phyloP scores from a whole-genome alignment of 495 filamentous ascomycete species.

The Thozetella sp. region DNA sequence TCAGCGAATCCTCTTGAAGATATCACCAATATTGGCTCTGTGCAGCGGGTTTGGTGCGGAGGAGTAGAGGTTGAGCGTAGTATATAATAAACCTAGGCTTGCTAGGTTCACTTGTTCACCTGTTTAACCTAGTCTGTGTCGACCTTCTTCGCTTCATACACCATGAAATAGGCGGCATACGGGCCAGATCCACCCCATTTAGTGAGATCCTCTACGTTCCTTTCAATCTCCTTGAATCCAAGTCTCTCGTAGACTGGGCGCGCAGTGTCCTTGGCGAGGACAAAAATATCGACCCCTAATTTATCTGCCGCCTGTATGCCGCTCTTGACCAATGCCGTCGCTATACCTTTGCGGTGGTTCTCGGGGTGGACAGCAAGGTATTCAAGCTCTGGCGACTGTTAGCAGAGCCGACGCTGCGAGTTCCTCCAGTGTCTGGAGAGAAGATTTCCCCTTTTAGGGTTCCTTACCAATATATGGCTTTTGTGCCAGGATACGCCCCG shows the following conservation, averaged over 20 bases:
- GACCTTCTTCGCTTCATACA: background rate
- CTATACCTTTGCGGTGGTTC: conserved; percentile 23
- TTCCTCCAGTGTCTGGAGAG: background rate
- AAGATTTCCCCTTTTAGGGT: background rate
- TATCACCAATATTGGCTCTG: too few relatives aligned
- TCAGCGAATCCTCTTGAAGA: too few relatives aligned
- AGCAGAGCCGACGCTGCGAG: conserved; percentile 9
- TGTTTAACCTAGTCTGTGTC: too few relatives aligned
- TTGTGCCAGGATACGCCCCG: background rate
- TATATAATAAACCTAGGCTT: too few relatives aligned
- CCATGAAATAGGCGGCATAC: conserved; percentile 16
- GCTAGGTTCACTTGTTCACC: too few relatives aligned
- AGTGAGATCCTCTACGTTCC: conserved; percentile 23
- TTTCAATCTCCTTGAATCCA: conserved; percentile 20
- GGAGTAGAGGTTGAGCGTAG: too few relatives aligned
- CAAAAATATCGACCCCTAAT: conserved; percentile 17
- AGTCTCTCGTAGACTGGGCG: conserved; percentile 19
- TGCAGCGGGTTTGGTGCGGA: too few relatives aligned
- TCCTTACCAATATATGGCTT: background rate
- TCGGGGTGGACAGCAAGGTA: conserved; percentile 29
- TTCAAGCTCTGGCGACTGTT: conserved; percentile 15
- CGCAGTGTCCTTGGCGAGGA: conserved; percentile 19
- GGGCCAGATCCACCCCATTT: conserved; percentile 16
- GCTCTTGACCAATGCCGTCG: conserved; percentile 16
- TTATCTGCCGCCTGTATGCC: conserved; percentile 22